Conservation (phyloP, 2,329 filamentous ascomycete genomes). For the Clarireedia monteithiana region DNA sequence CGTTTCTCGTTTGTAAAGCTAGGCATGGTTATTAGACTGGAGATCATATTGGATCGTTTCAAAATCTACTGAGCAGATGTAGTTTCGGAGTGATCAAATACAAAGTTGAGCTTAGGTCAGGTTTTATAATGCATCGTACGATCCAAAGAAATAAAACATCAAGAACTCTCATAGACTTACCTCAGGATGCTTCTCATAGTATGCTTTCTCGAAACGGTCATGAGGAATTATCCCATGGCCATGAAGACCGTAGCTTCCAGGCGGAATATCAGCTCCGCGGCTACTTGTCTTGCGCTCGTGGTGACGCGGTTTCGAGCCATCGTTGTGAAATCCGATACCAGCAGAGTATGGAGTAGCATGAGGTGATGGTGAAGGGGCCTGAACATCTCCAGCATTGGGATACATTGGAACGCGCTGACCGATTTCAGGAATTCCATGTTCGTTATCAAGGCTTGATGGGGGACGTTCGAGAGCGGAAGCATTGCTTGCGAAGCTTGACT, state of each 20-base stretch:
- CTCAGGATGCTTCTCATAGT: constrained; percentile 89
- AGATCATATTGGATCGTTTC: neutral
- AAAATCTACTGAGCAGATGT: too few relatives aligned
- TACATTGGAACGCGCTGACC: constrained; percentile 92
- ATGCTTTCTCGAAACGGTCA: constrained; percentile 83
- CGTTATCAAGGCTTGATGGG: constrained; percentile 53
- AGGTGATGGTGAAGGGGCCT: constrained; percentile 80
- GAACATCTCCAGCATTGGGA: constrained; percentile 85
- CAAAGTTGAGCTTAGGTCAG: too few relatives aligned
- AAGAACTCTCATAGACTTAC: constrained; percentile 1
- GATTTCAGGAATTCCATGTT: constrained; percentile 87
- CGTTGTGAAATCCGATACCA: constrained; percentile 44
- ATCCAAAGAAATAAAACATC: too few relatives aligned
- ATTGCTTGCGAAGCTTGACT: constrained; percentile 50
- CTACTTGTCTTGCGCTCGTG: constrained; percentile 68
- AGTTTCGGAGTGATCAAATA: too few relatives aligned
- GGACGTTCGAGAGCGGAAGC: constrained; percentile 42
- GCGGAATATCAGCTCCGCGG: constrained; percentile 63
- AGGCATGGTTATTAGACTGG: constrained; percentile 1
- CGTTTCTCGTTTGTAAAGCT: constrained; percentile 61
- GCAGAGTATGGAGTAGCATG: constrained; percentile 19
- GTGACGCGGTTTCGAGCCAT: constrained; percentile 42
- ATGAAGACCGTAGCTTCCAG: constrained; percentile 88
- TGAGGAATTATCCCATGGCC: constrained; percentile 70
- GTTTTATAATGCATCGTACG: too few relatives aligned